phyloP scores from a whole-genome alignment of 2,329 filamentous ascomycete species.

The Apiospora phragmitis region DNA sequence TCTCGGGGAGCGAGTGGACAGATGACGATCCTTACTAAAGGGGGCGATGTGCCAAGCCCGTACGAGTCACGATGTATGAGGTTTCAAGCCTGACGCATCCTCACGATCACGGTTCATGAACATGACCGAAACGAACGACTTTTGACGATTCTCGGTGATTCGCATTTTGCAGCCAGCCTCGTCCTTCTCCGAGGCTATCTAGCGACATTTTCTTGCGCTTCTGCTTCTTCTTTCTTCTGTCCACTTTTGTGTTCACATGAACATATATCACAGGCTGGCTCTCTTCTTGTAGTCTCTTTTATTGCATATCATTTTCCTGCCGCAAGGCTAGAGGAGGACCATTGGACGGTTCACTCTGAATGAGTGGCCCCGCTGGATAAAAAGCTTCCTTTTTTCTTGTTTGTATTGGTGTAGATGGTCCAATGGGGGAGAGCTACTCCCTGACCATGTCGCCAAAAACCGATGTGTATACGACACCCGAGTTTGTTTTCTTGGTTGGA shows the following conservation, averaged over 20 bases:
- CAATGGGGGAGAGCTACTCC: not conserved
- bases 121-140: conserved; percentile 7
- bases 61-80: conserved; percentile 27
- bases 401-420: not conserved
- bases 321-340: conserved; percentile 12
- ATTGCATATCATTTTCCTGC: conserved; percentile 15
- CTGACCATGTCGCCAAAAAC: not conserved
- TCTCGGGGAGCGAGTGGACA: conserved; percentile 68
- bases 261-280: conserved; percentile 6
- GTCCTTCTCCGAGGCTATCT: not conserved
- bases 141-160: conserved; percentile 13
- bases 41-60: conserved; percentile 18
- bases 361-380: not conserved
- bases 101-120: conserved; percentile 27
- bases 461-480: not conserved
- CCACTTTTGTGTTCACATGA: not conserved
- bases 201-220: not conserved
- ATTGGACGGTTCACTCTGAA: conserved; percentile 4
- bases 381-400: not conserved
- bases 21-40: conserved; percentile 61
- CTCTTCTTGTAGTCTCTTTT: conserved; percentile 13
- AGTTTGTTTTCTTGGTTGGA: conserved; percentile 4
- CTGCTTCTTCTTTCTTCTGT: conserved; percentile 2
- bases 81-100: conserved; percentile 13
- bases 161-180: not conserved